phyloP scores from a whole-genome alignment of 148 eudicot genomes.

The Chenopodium berlandieri region DNA sequence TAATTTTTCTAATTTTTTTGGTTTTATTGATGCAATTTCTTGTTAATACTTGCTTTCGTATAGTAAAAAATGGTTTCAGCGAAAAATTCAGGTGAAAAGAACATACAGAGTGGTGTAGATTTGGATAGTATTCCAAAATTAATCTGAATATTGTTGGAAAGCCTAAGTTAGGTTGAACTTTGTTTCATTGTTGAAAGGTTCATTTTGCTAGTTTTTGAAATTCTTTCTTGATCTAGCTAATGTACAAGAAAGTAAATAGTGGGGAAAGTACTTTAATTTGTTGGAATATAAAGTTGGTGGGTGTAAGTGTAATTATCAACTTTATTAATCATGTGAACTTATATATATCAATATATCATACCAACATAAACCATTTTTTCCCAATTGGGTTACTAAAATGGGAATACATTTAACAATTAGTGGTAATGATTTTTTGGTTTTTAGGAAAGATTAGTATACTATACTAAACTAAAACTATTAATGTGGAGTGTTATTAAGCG shows the following conservation, averaged over 20 bases:
- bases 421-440: too few species aligned
- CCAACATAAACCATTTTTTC: not conserved
- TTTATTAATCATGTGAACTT: too few species aligned
- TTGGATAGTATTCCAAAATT: too few species aligned
- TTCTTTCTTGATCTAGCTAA: constrained; percentile 21
- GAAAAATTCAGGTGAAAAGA: too few species aligned
- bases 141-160: too few species aligned
- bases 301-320: not conserved
- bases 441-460: too few species aligned
- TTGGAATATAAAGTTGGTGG: not conserved
- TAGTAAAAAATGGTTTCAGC: too few species aligned
- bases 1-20: not conserved
- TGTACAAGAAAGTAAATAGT: not conserved
- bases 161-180: not conserved
- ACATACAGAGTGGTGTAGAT: too few species aligned
- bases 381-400: not conserved
- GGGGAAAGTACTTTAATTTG: not conserved
- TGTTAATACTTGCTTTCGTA: too few species aligned
- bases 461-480: too few species aligned
- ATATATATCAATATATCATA: not conserved
- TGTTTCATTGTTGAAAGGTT: not conserved
- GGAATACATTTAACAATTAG: too few species aligned
- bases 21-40: not conserved
- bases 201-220: not conserved
- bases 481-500: too few species aligned